A percentile compares a stretch with the other conserved stretches of the same genome.
Evolutionary conservation across 306 rosid genomes (phyloP).

Genomic region (Mimosa bimucronata): DNA sequence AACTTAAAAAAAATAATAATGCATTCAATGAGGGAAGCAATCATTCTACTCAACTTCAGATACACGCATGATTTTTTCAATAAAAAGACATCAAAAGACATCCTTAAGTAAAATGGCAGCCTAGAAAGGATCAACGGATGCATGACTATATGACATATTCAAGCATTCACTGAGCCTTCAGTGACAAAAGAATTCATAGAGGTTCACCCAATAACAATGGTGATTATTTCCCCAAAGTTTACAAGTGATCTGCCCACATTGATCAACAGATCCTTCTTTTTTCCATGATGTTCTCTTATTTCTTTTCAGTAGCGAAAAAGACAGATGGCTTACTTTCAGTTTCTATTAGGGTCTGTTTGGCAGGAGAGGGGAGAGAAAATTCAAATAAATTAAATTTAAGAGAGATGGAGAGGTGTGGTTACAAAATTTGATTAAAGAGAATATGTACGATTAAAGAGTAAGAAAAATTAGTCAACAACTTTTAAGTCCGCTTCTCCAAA

Average conservation of each 20-base stretch:
- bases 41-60: not conserved
- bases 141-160: constrained; percentile 18
- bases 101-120: not conserved
- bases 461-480: too few species aligned
- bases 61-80: not conserved
- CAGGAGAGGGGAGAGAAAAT: too few species aligned
- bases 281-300: constrained; percentile 25
- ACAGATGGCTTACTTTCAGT: not conserved
- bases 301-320: not conserved
- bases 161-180: constrained; percentile 74
- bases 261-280: constrained; percentile 53
- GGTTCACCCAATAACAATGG: constrained; percentile 80
- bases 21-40: not conserved
- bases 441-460: too few species aligned
- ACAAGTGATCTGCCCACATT: constrained; percentile 50
- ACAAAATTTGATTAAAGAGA: too few species aligned
- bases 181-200: constrained; percentile 44
- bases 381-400: too few species aligned
- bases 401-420: too few species aligned
- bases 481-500: too few species aligned
- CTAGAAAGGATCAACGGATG: not conserved
- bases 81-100: not conserved
- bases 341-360: not conserved
- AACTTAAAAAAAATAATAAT: not conserved
- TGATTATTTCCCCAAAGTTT: constrained; percentile 51